These are phyloP conservation scores for Chenopodium album DNA, from an alignment of 148 eudicot species.

Conservation along the genomic window DNA sequence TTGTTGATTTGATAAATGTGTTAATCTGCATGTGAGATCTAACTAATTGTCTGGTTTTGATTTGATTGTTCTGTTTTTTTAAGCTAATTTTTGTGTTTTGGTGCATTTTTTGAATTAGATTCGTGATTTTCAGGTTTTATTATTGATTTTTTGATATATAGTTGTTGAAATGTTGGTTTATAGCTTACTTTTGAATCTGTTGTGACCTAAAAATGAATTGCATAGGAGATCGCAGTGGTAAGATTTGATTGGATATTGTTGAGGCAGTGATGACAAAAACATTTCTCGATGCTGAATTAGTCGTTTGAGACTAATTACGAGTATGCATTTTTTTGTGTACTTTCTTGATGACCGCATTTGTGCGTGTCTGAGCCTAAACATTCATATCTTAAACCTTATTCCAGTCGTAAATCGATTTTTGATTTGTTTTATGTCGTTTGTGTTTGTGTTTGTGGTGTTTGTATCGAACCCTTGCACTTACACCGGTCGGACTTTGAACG, in stretches of 20 bases:
- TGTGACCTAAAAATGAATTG: not conserved
- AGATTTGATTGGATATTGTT: not conserved
- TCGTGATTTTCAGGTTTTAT: not conserved
- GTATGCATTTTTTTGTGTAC: slow-evolving; percentile 26
- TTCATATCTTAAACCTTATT: not conserved
- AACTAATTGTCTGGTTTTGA: not conserved
- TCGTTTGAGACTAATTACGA: slow-evolving; percentile 21
- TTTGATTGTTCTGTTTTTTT: not conserved
- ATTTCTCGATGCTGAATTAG: slow-evolving; percentile 34
- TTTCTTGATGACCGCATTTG: slow-evolving; percentile 35
- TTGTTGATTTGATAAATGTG: not conserved
- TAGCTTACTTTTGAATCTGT: not conserved
- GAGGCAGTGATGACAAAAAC: slow-evolving; percentile 33
- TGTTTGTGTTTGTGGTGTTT: not conserved
- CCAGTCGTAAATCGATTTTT: not conserved
- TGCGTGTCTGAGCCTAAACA: slow-evolving; percentile 41
- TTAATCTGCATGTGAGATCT: not conserved
- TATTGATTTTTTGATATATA: too few relatives aligned
- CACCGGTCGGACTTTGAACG: too few relatives aligned
- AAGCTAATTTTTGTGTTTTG: too few relatives aligned
- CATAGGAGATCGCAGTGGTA: not conserved
- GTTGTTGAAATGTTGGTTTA: not conserved
- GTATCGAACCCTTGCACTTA: too few relatives aligned
- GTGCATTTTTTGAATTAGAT: too few relatives aligned
- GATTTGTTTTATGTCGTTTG: not conserved